Evolutionary conservation across 164 flowering plant species (phyloP).

Genomic region (Amborella trichopoda): DNA sequence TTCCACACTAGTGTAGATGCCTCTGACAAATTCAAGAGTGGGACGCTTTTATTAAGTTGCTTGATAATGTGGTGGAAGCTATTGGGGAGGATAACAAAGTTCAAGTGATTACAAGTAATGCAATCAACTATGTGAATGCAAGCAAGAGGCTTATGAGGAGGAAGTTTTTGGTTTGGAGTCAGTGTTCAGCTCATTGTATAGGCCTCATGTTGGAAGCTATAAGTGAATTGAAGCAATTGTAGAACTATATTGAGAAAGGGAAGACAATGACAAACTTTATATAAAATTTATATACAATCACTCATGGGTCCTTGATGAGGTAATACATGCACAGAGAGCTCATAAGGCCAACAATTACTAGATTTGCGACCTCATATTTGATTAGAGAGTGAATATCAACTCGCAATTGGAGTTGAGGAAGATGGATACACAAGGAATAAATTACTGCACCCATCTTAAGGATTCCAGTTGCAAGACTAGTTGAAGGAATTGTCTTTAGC

Average conservation of each 20-base stretch:
- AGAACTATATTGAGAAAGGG: neutral
- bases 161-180: neutral
- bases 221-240: neutral
- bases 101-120: neutral
- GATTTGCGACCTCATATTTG: too few species aligned
- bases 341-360: too few species aligned
- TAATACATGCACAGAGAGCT: too few species aligned
- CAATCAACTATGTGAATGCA: neutral
- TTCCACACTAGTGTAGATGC: neutral
- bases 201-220: neutral
- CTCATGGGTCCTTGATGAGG: too few species aligned
- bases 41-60: neutral
- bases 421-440: too few species aligned
- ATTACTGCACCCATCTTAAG: too few species aligned
- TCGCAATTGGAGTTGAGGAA: too few species aligned
- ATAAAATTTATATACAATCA: too few species aligned
- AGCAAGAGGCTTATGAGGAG: neutral
- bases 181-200: neutral
- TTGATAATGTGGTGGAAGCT: neutral
- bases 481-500: too few species aligned
- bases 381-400: too few species aligned
- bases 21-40: neutral
- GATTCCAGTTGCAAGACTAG: too few species aligned
- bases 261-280: neutral
- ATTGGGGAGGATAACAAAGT: neutral